A percentile compares a stretch with the other conserved stretches of the same genome.
phyloP scores from a whole-genome alignment of 1,284 basidiomycete genomes.

The Ustilago nuda region DNA sequence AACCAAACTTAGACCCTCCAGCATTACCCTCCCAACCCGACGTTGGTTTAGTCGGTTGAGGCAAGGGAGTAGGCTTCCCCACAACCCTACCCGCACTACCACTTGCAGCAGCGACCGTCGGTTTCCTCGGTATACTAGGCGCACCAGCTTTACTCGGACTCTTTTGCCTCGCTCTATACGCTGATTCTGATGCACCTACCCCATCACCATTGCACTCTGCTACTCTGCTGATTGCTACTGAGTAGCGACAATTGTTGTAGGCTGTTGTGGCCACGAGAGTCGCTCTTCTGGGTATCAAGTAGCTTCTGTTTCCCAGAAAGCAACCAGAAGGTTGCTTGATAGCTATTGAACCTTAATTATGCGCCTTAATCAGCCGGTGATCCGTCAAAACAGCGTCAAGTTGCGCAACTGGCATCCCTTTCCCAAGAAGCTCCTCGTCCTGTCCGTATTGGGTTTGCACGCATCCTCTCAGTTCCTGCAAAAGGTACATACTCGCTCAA shows the following conservation, averaged over 20 bases:
- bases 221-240: slow-evolving; percentile 1
- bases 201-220: background rate
- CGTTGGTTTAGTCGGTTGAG: slow-evolving; percentile 17
- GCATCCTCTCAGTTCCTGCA: too few species aligned
- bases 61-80: slow-evolving; percentile 10
- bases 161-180: slow-evolving; percentile 15
- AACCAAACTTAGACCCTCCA: slow-evolving; percentile 36
- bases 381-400: background rate
- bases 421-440: background rate
- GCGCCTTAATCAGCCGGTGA: slow-evolving; percentile 8
- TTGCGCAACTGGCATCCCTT: slow-evolving; percentile 7
- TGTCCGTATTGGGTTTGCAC: too few species aligned
- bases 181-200: background rate
- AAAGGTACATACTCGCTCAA: too few species aligned
- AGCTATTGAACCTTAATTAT: slow-evolving; percentile 15
- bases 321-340: slow-evolving; percentile 7
- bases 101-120: background rate
- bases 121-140: slow-evolving; percentile 15
- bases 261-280: background rate
- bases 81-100: background rate
- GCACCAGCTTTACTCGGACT: slow-evolving; percentile 16
- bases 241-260: background rate
- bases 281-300: slow-evolving; percentile 7
- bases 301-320: background rate
- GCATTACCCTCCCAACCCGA: slow-evolving; percentile 20